Evolutionary conservation across 805 yeast species (phyloP).

Genomic region (Sugiyamaella smithiae): DNA sequence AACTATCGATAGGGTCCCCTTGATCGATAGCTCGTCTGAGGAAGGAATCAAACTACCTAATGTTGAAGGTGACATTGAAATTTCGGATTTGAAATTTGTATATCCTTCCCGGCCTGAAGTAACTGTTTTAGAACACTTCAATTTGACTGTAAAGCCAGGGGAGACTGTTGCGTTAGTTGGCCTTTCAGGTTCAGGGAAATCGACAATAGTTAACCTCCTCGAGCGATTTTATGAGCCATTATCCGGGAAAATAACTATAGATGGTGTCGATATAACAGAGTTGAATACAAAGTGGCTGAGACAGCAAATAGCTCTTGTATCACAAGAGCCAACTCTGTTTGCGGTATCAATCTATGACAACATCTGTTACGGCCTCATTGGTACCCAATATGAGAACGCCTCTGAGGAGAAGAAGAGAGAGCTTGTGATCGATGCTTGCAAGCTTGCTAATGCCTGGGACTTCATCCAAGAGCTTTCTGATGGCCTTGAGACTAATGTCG

Average conservation of each 20-base stretch:
- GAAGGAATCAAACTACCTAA: conserved; percentile 20
- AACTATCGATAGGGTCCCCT: conserved; percentile 42
- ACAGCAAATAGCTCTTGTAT: conserved; percentile 77
- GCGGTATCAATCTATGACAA: conserved; percentile 85
- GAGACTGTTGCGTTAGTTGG: conserved; percentile 91
- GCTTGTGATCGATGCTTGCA: conserved; percentile 36
- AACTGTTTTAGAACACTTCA: conserved; percentile 72
- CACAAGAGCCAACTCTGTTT: conserved; percentile 92
- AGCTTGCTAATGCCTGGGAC: conserved; percentile 38
- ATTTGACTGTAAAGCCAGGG: conserved; percentile 81
- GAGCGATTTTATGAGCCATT: conserved; percentile 85
- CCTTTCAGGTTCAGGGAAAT: conserved; percentile 92
- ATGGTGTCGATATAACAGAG: conserved; percentile 75
- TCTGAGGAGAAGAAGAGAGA: conserved; percentile 37
- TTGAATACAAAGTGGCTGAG: conserved; percentile 75
- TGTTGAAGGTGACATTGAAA: conserved; percentile 61
- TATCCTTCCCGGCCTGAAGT: conserved; percentile 76
- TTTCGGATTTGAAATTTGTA: conserved; percentile 83
- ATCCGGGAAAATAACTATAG: conserved; percentile 70
- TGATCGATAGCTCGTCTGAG: conserved; percentile 35
- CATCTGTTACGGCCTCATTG: conserved; percentile 76
- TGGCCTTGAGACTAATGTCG: conserved; percentile 72
- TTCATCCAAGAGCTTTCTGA: conserved; percentile 61
- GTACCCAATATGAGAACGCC: conserved; percentile 60
- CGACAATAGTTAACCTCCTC: conserved; percentile 76